A percentile compares a stretch with the other conserved stretches of the same genome.
Evolutionary conservation across 768 basidiomycete genomes (phyloP).

Genomic region (Tricholoma bakamatsutake): DNA sequence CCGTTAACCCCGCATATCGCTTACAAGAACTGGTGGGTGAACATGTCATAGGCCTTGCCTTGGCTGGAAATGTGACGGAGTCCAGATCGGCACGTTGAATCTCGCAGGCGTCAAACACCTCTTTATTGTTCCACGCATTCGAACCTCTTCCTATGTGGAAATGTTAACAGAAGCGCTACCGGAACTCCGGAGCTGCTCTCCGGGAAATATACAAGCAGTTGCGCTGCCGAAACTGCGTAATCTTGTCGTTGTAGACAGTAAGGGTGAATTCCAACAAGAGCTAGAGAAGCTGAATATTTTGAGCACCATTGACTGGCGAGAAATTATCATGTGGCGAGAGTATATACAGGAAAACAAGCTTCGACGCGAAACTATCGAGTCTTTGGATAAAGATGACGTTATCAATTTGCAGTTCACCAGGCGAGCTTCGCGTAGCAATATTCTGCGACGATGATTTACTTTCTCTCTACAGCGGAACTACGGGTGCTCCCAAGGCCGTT

Average conservation of each 20-base stretch:
- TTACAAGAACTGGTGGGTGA: slow-evolving; percentile 60
- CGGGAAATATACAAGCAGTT: slow-evolving; percentile 53
- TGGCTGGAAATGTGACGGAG: slow-evolving; percentile 1
- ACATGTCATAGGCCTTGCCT: background rate
- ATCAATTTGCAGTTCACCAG: slow-evolving; percentile 86
- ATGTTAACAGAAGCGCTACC: slow-evolving; percentile 56
- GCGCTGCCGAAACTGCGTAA: slow-evolving; percentile 57
- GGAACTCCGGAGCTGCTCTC: slow-evolving; percentile 39
- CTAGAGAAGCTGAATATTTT: slow-evolving; percentile 38
- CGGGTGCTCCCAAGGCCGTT: slow-evolving; percentile 77
- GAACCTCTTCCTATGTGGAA: slow-evolving; percentile 56
- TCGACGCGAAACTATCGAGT: slow-evolving; percentile 35
- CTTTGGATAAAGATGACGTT: slow-evolving; percentile 57
- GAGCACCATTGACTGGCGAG: slow-evolving; percentile 64
- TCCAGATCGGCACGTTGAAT: slow-evolving; percentile 54
- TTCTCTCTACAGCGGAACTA: slow-evolving; percentile 55
- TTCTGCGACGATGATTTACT: background rate
- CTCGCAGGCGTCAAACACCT: slow-evolving; percentile 64
- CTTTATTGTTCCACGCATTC: slow-evolving; percentile 65
- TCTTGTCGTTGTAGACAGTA: slow-evolving; percentile 64
- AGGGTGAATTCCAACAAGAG: slow-evolving; percentile 29
- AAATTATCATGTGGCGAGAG: slow-evolving; percentile 65
- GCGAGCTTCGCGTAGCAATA: slow-evolving; percentile 26
- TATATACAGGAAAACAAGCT: slow-evolving; percentile 35
- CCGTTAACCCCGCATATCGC: slow-evolving; percentile 79